Base-by-base conservation (phyloP, 2,329 filamentous ascomycete genomes). In the Karstenula rhodostoma region DNA sequence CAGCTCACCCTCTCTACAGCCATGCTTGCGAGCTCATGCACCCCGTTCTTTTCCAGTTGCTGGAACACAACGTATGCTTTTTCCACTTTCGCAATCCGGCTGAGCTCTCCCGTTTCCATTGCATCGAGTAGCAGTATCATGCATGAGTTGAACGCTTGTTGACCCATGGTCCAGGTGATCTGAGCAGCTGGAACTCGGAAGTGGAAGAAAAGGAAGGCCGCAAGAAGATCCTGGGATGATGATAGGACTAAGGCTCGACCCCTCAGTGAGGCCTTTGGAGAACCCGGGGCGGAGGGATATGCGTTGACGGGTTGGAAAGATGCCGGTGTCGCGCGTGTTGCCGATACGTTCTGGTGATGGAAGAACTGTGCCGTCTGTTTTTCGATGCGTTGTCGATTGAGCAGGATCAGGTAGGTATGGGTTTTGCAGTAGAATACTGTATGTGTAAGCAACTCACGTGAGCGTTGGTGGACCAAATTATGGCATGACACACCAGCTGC, bases 61-160 rank as follows among this genome's bases (percentile, higher is more conserved):
- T 70, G 63, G 64, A 84, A 84, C 6, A 82, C 73, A 4, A 66
- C 73, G 54, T 76, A 81, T 4, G 77, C 78, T 49, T 78, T 71
- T 60, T 82, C 75, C 5, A 81, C 77, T 44, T 78, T 75, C 48
- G 71, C 72, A 17, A 80, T 64, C 19, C 77, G 73, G n/a, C 71
- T 70, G 19, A 74, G 66, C 43, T 78, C 74, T 19, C 72, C 73
- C 1, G 77, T 78, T 66, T 83, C 81, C 60, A 82, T 72, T 8
- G 79, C 79, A 52, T 83, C 81, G 1, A 82, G 72, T 1, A 83
- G 71, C 7, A 84, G 67, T 23, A 84, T 81, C 81, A 83, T 83
- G 60, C 77, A 79, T 10, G 81, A 79, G 58, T 83, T 83, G 73
- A 84, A 84, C 2, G 81, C 81, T 70, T 83, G 80, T 60, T 84